Conservation (phyloP, 352 stramenopile genomes). For the Phytopythium aichiense region DNA sequence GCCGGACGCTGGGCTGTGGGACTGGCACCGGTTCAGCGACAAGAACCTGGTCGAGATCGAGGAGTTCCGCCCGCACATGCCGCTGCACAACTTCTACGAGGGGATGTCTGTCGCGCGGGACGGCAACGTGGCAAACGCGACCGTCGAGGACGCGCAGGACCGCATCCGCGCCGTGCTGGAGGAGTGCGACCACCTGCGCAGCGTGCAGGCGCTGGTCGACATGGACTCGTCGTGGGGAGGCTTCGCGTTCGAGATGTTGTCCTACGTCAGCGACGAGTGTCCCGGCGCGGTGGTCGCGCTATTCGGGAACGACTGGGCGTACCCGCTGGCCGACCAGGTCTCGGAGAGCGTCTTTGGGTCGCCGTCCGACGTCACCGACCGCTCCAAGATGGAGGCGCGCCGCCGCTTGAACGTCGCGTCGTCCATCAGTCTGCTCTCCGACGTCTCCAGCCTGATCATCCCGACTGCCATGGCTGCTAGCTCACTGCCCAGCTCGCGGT, state of each 20-base stretch:
- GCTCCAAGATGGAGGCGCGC: slow-evolving; percentile 53
- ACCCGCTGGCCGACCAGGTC: slow-evolving; percentile 51
- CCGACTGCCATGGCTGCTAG: slow-evolving; percentile 41
- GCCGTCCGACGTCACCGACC: slow-evolving; percentile 33
- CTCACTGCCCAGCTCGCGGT: slow-evolving; percentile 22
- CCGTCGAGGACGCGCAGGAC: slow-evolving; percentile 59
- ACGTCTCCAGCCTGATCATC: slow-evolving; percentile 51
- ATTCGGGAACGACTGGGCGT: slow-evolving; percentile 73
- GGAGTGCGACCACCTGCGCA: slow-evolving; percentile 57
- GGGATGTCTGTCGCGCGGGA: slow-evolving; percentile 40
- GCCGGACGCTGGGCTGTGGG: slow-evolving; percentile 40
- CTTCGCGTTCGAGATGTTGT: slow-evolving; percentile 65
- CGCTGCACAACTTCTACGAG: slow-evolving; percentile 83
- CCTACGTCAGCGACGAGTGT: slow-evolving; percentile 71
- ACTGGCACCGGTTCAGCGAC: slow-evolving; percentile 45
- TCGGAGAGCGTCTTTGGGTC: slow-evolving; percentile 36
- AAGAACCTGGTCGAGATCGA: slow-evolving; percentile 64
- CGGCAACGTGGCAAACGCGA: slow-evolving; percentile 47
- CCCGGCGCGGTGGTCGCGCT: slow-evolving; percentile 42
- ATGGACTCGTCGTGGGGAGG: slow-evolving; percentile 81
- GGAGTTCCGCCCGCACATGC: slow-evolving; percentile 73
- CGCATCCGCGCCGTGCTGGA: slow-evolving; percentile 56
- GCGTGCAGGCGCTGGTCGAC: slow-evolving; percentile 69
- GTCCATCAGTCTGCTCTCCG: slow-evolving; percentile 53
- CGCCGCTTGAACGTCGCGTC: slow-evolving; percentile 60